Percentiles rank a stretch among this genome's conserved stretches.
These are phyloP conservation scores for Trypanosoma melophagium DNA, from an alignment of 208 protist genomes.

Conservation along the genomic window DNA sequence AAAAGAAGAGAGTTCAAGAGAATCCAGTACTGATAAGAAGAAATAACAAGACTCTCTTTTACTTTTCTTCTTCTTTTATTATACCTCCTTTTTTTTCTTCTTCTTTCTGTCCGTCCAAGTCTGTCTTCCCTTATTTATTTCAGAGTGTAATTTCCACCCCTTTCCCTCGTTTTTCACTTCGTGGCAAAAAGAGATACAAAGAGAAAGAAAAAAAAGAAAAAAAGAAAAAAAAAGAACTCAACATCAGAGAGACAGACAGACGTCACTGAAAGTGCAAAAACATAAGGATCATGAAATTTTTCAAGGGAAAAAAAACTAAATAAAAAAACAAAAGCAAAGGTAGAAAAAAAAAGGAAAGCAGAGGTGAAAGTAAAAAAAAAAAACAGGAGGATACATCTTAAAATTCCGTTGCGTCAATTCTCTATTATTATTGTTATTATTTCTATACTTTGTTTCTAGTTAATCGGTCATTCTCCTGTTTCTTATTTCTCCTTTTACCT, in stretches of 20 bases:
- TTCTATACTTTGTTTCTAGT: no score
- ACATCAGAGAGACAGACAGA: no score
- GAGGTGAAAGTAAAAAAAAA: not conserved
- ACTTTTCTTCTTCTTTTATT: not conserved
- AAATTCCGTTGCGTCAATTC: no score
- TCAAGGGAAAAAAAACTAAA: not conserved
- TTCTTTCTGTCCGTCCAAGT: not conserved
- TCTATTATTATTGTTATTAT: no score
- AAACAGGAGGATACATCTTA: conserved; percentile 5
- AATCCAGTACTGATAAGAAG: no score
- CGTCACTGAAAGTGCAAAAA: not conserved
- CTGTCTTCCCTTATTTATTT: no score
- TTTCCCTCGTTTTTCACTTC: no score
- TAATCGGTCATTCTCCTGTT: not conserved
- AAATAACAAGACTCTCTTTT: not conserved
- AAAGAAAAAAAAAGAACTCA: not conserved
- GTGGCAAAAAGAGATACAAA: no score
- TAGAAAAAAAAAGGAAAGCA: not conserved
- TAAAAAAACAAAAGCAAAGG: conserved; percentile 9
- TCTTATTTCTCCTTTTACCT: not conserved
- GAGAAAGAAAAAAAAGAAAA: no score
- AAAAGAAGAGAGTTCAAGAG: no score
- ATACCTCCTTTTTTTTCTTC: not conserved
- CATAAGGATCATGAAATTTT: conserved; percentile 20
- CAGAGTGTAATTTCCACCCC: no score